A percentile compares a stretch with the other conserved stretches of the same genome.
phyloP scores from a whole-genome alignment of 2,329 filamentous ascomycete genomes.

The Penicillium polonicum region DNA sequence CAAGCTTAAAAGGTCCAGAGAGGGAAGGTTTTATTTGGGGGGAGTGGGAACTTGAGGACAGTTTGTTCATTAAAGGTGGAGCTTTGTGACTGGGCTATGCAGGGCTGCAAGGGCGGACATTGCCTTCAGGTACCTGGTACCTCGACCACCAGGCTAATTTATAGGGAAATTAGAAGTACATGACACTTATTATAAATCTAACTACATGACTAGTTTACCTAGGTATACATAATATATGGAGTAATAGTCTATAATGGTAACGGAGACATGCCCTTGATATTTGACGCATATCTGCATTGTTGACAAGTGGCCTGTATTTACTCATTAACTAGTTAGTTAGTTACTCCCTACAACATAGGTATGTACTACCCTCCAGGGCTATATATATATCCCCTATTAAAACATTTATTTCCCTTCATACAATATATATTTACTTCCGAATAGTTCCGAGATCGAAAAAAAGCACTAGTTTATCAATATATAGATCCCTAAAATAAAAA shows the following conservation, averaged over 20 bases:
- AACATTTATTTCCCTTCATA: background rate
- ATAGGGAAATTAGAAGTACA: background rate
- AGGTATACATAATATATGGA: too few species aligned
- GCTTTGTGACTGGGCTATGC: constrained; percentile 29
- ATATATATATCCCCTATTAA: background rate
- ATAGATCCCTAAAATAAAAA: background rate
- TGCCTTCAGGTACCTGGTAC: constrained; percentile 3
- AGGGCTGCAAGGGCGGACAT: constrained; percentile 23
- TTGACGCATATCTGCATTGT: background rate
- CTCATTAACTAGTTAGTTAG: background rate
- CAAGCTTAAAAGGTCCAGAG: constrained; percentile 10
- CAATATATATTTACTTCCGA: background rate
- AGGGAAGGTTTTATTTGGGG: constrained; percentile 18
- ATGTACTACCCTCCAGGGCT: too few species aligned
- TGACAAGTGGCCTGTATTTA: constrained; percentile 9
- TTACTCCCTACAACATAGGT: too few species aligned
- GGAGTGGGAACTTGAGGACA: constrained; percentile 36
- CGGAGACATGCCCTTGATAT: background rate
- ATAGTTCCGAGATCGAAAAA: background rate
- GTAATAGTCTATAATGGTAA: background rate
- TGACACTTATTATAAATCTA: background rate
- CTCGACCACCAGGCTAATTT: background rate
- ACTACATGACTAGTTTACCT: too few species aligned
- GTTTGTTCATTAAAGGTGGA: constrained; percentile 43
- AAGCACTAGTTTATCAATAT: background rate